Evolutionary conservation across 495 filamentous ascomycete species (phyloP).

Genomic region (Penicillium samsonianum): DNA sequence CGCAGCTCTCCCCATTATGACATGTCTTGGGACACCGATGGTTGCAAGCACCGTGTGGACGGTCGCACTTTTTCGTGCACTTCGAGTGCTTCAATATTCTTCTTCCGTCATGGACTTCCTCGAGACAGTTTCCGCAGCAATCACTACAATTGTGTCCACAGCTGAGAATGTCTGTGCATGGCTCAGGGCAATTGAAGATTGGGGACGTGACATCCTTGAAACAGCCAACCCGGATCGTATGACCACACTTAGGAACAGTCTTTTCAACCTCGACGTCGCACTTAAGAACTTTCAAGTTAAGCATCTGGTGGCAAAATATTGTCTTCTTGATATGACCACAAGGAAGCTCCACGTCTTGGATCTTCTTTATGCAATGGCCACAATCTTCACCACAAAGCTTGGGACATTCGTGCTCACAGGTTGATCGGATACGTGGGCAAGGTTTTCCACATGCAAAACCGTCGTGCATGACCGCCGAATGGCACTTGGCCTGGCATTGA

Average conservation of each 20-base stretch:
- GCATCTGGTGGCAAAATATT: constrained; percentile 8
- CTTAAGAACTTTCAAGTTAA: neutral
- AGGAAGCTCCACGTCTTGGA: constrained; percentile 11
- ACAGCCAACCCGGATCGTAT: constrained; percentile 3
- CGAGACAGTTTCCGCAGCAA: constrained; percentile 3
- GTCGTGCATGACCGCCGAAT: constrained; percentile 17
- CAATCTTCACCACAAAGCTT: constrained; percentile 15
- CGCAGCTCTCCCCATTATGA: constrained; percentile 22
- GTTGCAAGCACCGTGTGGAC: constrained; percentile 13
- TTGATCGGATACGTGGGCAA: constrained; percentile 15
- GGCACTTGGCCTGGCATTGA: constrained; percentile 15
- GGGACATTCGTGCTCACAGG: constrained; percentile 12
- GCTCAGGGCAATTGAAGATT: constrained; percentile 7
- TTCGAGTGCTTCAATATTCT: neutral
- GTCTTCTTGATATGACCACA: constrained; percentile 9
- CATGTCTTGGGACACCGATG: constrained; percentile 8
- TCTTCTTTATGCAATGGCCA: constrained; percentile 10
- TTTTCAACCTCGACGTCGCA: constrained; percentile 9
- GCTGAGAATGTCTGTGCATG: constrained; percentile 8
- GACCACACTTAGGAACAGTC: constrained; percentile 4
- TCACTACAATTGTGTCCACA: constrained; percentile 7
- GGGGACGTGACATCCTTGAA: constrained; percentile 8
- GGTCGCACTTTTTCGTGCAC: constrained; percentile 12
- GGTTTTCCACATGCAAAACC: constrained; percentile 14
- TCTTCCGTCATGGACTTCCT: neutral